Evolutionary conservation across 768 basidiomycete genomes (phyloP), one percentile per base, ranked within the genome.

Genomic region (Tylopilus balloui): DNA sequence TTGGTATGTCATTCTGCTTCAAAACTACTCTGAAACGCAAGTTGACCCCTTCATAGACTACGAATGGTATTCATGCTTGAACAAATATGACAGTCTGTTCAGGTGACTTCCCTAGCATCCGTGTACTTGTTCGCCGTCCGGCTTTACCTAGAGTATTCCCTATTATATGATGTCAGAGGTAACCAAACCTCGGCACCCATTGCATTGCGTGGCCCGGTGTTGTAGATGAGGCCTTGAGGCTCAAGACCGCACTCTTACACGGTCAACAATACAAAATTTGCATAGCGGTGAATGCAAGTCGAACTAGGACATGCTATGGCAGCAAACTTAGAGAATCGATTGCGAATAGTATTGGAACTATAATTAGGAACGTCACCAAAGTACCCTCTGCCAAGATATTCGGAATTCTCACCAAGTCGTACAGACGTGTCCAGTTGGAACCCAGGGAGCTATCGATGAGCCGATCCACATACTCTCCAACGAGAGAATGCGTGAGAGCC

Each of bases 281-380:
- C 32, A 43, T 15, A 41, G 41, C 42, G 27, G 44, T 36, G 25
- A 36, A 38, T 17, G 37, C 48, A 35, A 37, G 25, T 44, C 14
- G 21, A 25, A 39, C 40, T 50, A 43, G 36, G 38, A 23, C 44
- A 42, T 48, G 19, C 21, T 19, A 42, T 45, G 20, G 41, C 19
- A 8, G 34, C 41, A 47, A 46, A 45, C 40, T 80, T 71, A 81
- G 53, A 92, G 62, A 73, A 92, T 92, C 45, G 88, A 92, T 66
- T 94, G 91, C 21, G 90, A 92, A 66, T 92, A 92, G 64, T 93
- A 94, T 75, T 94, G 92, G 70, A 86, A 94, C 91, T 93, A 59
- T 28, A 44, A 20, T 28, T 17, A 44, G 19, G 25, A 25, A 31
- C 27, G 29, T 50, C 17, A 48, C 20, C 24, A 32, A 49, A 54